Base-by-base conservation (phyloP, 768 basidiomycete species). In the Mycena chlorophos region DNA sequence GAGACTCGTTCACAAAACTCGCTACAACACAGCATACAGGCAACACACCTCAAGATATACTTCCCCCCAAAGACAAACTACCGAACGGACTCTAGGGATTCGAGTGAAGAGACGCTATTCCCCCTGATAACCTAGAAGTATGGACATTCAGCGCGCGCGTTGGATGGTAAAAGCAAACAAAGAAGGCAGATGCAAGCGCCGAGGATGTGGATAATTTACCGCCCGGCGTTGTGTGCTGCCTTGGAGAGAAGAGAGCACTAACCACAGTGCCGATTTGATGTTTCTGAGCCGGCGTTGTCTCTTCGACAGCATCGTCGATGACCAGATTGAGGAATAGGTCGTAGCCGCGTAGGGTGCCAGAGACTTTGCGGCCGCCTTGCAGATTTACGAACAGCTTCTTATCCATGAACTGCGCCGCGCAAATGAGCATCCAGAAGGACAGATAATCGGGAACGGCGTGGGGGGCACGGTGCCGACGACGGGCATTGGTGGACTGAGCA, bases 321-420 rank as follows among this genome's bases (percentile, higher is more conserved):
- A 98, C 97, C 34, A 99, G 81, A 73, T 99, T 99, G 69, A 99
- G 77, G 79, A 99, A 99, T 61, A 99, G 88, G 78, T 99, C 97
- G 73, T 97, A 99, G 50, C 97, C 97, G 60, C 97, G 88, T 49
- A 99, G 76, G 14, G 86, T 87, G 52, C 97, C 97, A 75, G 91
- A 94, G 66, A 99, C 91, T 83, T 92, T 93, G 67, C 96, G 88
- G 52, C 94, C 94, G 45, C 91, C 93, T 69, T 97, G 94, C 5
- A 99, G 78, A 75, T 96, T 86, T 66, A 99, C 79, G 73, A 95
- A 95, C 63, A 98, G 77, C 67, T 89, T 91, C 78, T 98, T 96
- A 83, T 99, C 97, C 95, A 99, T 98, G 70, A 97, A 99, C 91
- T 98, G 51, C n/a, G n/a, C n/a, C n/a, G n/a, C n/a, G n/a, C n/a